Evolutionary conservation across 805 yeast species (phyloP).

Genomic region (Lipomyces starkeyi): DNA sequence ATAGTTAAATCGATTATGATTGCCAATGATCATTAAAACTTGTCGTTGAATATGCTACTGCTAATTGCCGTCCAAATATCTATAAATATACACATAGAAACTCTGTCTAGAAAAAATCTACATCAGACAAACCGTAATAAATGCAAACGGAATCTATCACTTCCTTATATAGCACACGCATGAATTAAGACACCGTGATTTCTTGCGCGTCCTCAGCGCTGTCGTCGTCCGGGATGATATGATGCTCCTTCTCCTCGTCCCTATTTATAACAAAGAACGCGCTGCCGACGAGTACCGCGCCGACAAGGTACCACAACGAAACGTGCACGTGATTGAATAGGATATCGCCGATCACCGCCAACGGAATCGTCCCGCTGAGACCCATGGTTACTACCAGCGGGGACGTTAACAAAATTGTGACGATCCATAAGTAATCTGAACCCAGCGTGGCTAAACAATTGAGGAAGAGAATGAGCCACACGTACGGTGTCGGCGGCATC

Average conservation of each 20-base stretch:
- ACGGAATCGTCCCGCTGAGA: constrained; percentile 87
- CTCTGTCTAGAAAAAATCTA: background rate
- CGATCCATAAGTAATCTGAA: constrained; percentile 95
- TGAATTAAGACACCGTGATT: background rate
- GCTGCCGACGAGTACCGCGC: constrained; percentile 78
- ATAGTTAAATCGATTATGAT: background rate
- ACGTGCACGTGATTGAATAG: constrained; percentile 68
- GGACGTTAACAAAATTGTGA: constrained; percentile 89
- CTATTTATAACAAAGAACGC: constrained; percentile 85
- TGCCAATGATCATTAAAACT: background rate
- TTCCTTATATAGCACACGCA: background rate
- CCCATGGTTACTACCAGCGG: constrained; percentile 97
- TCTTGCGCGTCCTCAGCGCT: background rate
- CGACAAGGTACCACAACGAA: constrained; percentile 68
- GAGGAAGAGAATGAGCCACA: constrained; percentile 59
- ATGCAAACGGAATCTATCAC: background rate
- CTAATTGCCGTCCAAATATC: background rate
- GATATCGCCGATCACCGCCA: constrained; percentile 91
- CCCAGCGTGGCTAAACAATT: constrained; percentile 82
- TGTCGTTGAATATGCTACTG: background rate
- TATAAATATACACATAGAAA: background rate
- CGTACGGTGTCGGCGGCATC: constrained; percentile 62
- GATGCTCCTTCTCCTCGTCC: constrained; percentile 69
- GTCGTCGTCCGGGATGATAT: background rate
- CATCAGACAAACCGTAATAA: background rate